Evolutionary conservation across 2,329 filamentous ascomycete species (phyloP).

Genomic region (Biscogniauxia mediterranea): DNA sequence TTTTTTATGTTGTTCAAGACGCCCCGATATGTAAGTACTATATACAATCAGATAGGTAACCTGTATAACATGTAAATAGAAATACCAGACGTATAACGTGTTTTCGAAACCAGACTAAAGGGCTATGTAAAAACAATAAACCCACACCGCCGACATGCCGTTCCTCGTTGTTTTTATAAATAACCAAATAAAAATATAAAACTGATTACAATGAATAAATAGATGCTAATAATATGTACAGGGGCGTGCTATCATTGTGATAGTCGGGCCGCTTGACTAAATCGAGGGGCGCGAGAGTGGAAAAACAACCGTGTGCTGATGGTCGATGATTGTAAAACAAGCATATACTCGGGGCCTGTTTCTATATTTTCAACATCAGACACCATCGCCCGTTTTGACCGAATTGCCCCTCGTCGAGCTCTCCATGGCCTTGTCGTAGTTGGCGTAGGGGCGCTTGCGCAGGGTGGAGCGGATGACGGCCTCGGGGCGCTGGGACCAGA

Average conservation of each 20-base stretch:
- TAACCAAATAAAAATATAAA: background rate
- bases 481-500: conserved; percentile 32
- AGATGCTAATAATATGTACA: background rate
- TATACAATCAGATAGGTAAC: background rate
- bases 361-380: background rate
- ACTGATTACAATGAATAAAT: background rate
- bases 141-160: background rate
- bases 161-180: background rate
- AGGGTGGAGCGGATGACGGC: conserved; percentile 26
- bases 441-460: conserved; percentile 26
- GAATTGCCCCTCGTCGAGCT: background rate
- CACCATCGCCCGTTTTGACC: background rate
- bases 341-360: no score
- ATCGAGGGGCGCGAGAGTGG: no score
- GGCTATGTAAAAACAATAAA: background rate
- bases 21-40: background rate
- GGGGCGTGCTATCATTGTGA: background rate
- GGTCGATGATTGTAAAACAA: no score
- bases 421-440: conserved; percentile 9
- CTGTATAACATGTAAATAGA: background rate
- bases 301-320: no score
- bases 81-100: background rate
- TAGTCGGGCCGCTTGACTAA: background rate
- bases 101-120: background rate
- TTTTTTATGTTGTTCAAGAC: background rate